Conservation (phyloP, 2,329 filamentous ascomycete genomes). For the Talaromyces rugulosus region DNA sequence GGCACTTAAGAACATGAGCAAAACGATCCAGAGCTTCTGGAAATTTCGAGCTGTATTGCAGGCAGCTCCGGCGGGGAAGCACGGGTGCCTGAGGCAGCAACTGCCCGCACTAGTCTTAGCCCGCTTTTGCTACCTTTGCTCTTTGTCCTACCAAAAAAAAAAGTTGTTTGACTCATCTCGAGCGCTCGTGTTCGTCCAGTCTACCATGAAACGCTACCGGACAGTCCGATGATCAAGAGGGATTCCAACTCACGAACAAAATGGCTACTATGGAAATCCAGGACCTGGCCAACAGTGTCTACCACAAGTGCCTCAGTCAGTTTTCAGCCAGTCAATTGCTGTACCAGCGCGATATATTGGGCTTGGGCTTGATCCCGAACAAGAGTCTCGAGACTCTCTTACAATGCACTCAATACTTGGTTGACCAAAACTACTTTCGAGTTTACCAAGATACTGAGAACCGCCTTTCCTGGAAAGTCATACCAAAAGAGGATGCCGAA, state of each 20-base stretch:
- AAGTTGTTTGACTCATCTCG: neutral
- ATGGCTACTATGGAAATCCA: slow-evolving; percentile 32
- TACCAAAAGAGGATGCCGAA: slow-evolving; percentile 45
- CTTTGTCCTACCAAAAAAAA: neutral
- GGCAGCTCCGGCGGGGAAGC: slow-evolving; percentile 15
- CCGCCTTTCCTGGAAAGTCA: slow-evolving; percentile 45
- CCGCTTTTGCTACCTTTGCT: neutral
- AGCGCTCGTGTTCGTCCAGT: neutral
- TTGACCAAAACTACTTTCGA: slow-evolving; percentile 44
- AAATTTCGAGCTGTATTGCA: slow-evolving; percentile 35
- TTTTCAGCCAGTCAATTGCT: slow-evolving; percentile 41
- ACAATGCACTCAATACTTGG: slow-evolving; percentile 41
- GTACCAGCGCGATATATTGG: slow-evolving; percentile 44
- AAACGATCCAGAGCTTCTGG: slow-evolving; percentile 33
- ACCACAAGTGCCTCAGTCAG: slow-evolving; percentile 40
- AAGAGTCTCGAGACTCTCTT: slow-evolving; percentile 40
- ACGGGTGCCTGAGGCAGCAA: slow-evolving; percentile 22
- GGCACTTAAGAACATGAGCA: slow-evolving; percentile 16
- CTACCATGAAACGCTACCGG: slow-evolving; percentile 5
- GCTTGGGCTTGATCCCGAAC: slow-evolving; percentile 40
- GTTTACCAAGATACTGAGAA: slow-evolving; percentile 41
- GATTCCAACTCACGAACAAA: neutral
- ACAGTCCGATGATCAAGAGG: neutral
- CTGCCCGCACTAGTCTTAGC: slow-evolving; percentile 6
- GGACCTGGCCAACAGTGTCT: slow-evolving; percentile 42